Base-by-base conservation (phyloP, 1,284 basidiomycete genomes). In the Stygiomarasmius scandens region DNA sequence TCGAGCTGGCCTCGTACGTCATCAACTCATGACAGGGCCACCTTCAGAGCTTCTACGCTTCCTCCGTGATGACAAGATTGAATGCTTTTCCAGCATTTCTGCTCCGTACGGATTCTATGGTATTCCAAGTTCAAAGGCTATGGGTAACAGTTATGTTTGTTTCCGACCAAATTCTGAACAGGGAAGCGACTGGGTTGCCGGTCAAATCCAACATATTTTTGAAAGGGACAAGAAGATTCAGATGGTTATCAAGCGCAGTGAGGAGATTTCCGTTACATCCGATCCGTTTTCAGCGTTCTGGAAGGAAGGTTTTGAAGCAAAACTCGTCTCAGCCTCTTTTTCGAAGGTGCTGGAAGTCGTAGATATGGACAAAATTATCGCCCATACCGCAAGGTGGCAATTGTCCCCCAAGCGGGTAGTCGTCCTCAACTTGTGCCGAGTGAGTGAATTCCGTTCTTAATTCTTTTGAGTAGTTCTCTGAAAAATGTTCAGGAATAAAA, bases 311-410 rank as follows among this genome's bases (percentile, higher is more conserved):
- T 56, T 56, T 20, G 55, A 56, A 23, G 48, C 38, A 9, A 52
- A 51, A 23, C 22, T 51, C 6, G 48, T 56, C 16, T 56, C 55
- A 22, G n/a, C 55, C 14, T 11, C 23, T 11, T 51, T 56, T 34
- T 19, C 49, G 9, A 11, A 27, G 19, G n/a, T 16, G n/a, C 23
- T 45, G n/a, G 49, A 56, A 41, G 22, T 51, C 12, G 27, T 56
- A 8, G 22, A 43, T 22, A 16, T 45, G 14, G 8, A 34, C 5
- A n/a, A 51, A 10, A 14, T 51, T 11, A 41, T 50, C 19, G 55
- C 47, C 19, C 55, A 56, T 43, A 44, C 38, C 22, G 55, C 55
- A 14, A 51, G 55, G 24, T 56, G 55, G 55, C 12, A 41, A 23
- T 14, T 56, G 12, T 36, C 38, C 12, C 23, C 48, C 14, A 41